Conservation (phyloP, 2,329 filamentous ascomycete genomes). For the Hypoxylon sp. region DNA sequence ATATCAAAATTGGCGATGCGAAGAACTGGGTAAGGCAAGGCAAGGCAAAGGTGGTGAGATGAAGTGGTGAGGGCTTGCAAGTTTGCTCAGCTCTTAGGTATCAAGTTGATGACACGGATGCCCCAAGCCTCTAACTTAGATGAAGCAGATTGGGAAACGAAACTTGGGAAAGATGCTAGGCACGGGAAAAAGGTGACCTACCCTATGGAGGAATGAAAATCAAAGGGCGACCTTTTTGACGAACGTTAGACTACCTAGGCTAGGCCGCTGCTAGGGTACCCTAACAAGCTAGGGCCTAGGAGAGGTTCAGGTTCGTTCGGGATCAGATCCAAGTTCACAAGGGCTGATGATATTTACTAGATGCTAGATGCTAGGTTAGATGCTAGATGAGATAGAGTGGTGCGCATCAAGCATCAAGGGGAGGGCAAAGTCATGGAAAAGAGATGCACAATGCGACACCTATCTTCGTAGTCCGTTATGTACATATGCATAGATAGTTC, state of each 20-base stretch:
- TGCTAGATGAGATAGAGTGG: slow-evolving; percentile 24
- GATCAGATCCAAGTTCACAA: slow-evolving; percentile 20
- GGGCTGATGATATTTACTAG: slow-evolving; percentile 34
- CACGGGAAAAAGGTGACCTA: slow-evolving; percentile 22
- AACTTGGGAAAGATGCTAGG: slow-evolving; percentile 28
- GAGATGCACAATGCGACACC: slow-evolving; percentile 38
- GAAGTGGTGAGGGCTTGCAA: not conserved
- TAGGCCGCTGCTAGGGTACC: slow-evolving; percentile 34
- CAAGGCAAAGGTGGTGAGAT: not conserved
- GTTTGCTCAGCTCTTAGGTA: not conserved
- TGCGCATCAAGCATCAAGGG: slow-evolving; percentile 28
- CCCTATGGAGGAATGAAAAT: slow-evolving; percentile 33
- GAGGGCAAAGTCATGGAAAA: slow-evolving; percentile 13
- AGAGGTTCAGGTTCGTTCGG: no score
- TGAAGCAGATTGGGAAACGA: slow-evolving; percentile 37
- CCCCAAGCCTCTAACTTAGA: slow-evolving; percentile 23
- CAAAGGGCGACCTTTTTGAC: slow-evolving; percentile 30
- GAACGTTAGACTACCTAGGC: slow-evolving; percentile 35
- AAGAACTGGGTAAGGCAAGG: not conserved
- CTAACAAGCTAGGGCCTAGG: slow-evolving; percentile 34
- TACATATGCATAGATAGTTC: slow-evolving; percentile 4
- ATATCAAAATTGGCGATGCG: slow-evolving; percentile 30
- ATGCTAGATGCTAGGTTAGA: no score
- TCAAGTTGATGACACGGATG: slow-evolving; percentile 32
- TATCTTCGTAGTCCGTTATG: not conserved